A percentile compares a stretch with the other conserved stretches of the same genome.
phyloP scores from a whole-genome alignment of 257 asterid genomes.

The Solanum habrochaites region DNA sequence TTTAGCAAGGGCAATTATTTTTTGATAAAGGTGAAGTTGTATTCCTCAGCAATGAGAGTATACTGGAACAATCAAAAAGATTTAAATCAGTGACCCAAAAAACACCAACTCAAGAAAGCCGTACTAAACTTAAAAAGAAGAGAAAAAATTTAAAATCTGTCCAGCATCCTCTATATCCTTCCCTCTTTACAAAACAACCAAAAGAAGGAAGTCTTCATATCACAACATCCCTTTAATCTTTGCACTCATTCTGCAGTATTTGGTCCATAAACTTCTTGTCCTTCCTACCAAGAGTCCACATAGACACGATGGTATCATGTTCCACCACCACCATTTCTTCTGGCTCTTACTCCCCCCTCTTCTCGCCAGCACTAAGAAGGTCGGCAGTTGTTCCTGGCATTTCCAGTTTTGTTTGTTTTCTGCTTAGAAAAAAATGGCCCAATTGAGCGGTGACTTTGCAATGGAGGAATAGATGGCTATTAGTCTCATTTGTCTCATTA shows the following conservation, averaged over 20 bases:
- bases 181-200: neutral
- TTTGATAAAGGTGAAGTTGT: neutral
- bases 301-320: neutral
- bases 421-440: neutral
- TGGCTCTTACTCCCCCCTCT: neutral
- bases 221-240: neutral
- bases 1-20: neutral
- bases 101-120: neutral
- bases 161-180: neutral
- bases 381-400: neutral
- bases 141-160: neutral
- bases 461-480: neutral
- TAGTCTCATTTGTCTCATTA: neutral
- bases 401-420: neutral
- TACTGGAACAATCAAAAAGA: neutral
- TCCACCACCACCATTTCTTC: neutral
- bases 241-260: neutral
- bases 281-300: too few relatives aligned
- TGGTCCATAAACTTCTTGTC: neutral
- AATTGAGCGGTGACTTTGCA: neutral
- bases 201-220: neutral
- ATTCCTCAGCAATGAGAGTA: neutral
- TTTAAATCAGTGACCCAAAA: neutral
- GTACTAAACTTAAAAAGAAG: neutral
- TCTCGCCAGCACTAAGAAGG: neutral